These are phyloP conservation scores for Zalaria obscura DNA, from an alignment of 2,329 filamentous ascomycete genomes.

Conservation along the genomic window DNA sequence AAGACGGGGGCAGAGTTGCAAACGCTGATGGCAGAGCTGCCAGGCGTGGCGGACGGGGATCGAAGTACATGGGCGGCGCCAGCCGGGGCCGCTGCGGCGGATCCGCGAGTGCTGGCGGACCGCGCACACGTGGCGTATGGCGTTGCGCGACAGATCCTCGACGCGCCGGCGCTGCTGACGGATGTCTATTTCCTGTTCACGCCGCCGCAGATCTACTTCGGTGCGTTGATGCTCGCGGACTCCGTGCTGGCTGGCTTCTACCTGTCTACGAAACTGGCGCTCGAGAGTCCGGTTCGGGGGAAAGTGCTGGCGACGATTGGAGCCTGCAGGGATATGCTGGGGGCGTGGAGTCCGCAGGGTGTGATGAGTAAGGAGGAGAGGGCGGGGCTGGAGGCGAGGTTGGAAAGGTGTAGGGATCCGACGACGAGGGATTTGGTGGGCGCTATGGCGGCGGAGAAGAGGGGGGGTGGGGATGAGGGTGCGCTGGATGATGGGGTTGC, in stretches of 20 bases:
- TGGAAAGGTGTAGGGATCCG: slow-evolving; percentile 61
- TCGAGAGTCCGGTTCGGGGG: slow-evolving; percentile 7
- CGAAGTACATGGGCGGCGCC: not conserved
- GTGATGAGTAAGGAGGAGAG: slow-evolving; percentile 18
- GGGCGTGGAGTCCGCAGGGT: slow-evolving; percentile 9
- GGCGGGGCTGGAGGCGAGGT: slow-evolving; percentile 43
- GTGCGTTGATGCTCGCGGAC: slow-evolving; percentile 65
- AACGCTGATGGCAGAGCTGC: slow-evolving; percentile 15
- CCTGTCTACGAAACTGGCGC: slow-evolving; percentile 27
- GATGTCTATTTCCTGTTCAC: slow-evolving; percentile 97
- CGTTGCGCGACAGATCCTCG: slow-evolving; percentile 56
- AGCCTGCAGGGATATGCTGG: slow-evolving; percentile 25
- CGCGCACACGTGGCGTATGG: slow-evolving; percentile 51
- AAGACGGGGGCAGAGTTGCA: slow-evolving; percentile 13
- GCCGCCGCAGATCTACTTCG: slow-evolving; percentile 84
- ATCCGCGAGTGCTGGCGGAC: slow-evolving; percentile 17
- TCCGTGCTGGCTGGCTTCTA: slow-evolving; percentile 40
- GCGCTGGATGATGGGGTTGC: slow-evolving; percentile 25
- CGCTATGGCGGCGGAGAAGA: slow-evolving; percentile 47
- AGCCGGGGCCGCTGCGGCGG: not conserved
- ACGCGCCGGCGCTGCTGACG: slow-evolving; percentile 65
- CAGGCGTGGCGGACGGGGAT: not conserved
- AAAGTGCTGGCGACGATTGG: slow-evolving; percentile 25
- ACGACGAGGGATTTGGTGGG: slow-evolving; percentile 60
- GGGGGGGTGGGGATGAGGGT: slow-evolving; percentile 21